phyloP scores from a whole-genome alignment of 78 protist genomes.

The Chrysochromulina tobinii region DNA sequence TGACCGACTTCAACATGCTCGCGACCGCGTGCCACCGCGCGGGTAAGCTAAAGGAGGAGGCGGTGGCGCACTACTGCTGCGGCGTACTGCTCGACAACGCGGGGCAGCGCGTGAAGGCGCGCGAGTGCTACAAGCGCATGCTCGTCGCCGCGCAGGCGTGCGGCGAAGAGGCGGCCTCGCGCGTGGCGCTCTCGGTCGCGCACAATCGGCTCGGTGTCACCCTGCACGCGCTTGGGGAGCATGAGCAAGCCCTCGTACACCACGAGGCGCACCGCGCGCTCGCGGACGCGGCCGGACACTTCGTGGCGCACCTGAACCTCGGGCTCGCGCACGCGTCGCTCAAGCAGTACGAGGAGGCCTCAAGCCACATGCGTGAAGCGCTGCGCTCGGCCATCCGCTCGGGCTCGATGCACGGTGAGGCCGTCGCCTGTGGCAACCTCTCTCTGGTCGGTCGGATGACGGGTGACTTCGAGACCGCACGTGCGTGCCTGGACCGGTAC shows the following conservation, averaged over 20 bases:
- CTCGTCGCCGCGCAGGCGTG: not conserved
- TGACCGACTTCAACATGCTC: not conserved
- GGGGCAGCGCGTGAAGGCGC: not conserved
- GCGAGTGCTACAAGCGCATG: not conserved
- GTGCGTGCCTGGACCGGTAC: not conserved
- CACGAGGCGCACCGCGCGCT: not conserved
- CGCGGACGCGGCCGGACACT: not conserved
- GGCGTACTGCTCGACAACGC: not conserved
- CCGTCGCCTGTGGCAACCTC: not conserved
- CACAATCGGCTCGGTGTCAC: not conserved
- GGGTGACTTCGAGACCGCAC: not conserved
- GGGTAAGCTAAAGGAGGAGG: not conserved
- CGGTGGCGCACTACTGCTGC: not conserved
- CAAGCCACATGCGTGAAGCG: not conserved
- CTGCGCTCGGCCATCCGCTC: not conserved
- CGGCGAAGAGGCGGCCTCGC: not conserved
- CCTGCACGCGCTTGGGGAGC: not conserved
- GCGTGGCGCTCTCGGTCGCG: not conserved
- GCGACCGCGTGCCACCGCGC: slow-evolving; percentile 1
- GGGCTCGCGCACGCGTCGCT: not conserved
- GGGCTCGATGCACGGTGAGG: not conserved
- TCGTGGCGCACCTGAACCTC: not conserved
- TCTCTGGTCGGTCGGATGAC: not conserved
- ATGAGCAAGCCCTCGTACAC: not conserved
- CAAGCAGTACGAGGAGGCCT: not conserved